phyloP scores from a whole-genome alignment of 1,284 basidiomycete species.

The Rhodotorula sp. region DNA sequence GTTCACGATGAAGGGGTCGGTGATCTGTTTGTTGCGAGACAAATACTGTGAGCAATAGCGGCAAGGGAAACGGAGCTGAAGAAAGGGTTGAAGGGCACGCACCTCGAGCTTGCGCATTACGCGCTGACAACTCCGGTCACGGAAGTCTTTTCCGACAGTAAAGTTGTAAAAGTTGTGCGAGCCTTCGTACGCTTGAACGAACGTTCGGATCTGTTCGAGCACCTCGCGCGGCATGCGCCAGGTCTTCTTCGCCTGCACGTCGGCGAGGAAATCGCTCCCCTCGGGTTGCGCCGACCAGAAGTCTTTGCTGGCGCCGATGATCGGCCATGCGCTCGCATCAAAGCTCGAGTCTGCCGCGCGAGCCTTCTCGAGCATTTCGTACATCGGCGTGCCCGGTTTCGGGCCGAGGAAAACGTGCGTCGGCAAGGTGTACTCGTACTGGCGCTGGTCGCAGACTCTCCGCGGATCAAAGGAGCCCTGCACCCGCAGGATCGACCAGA shows the following conservation, averaged over 20 bases:
- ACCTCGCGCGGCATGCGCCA: conserved; percentile 65
- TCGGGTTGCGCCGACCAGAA: conserved; percentile 27
- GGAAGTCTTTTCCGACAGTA: conserved; percentile 76
- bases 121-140: conserved; percentile 51
- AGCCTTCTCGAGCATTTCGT: conserved; percentile 53
- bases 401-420: conserved; percentile 92
- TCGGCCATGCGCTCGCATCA: conserved; percentile 8
- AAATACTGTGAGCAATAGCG: not conserved
- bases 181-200: conserved; percentile 69
- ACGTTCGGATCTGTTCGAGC: conserved; percentile 60
- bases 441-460: conserved; percentile 81
- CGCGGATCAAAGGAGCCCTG: conserved; percentile 93
- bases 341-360: conserved; percentile 1
- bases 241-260: conserved; percentile 57
- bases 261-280: conserved; percentile 19
- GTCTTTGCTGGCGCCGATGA: conserved; percentile 19
- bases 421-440: conserved; percentile 96
- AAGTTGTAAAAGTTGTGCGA: conserved; percentile 93
- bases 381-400: conserved; percentile 68
- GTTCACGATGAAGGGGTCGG: conserved; percentile 77
- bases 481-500: conserved; percentile 86
- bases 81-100: conserved; percentile 29
- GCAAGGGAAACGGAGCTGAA: not conserved
- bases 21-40: conserved; percentile 55
- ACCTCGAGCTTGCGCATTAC: conserved; percentile 84